phyloP scores from a whole-genome alignment of 2,329 filamentous ascomycete genomes.

The Scytalidium sp. region DNA sequence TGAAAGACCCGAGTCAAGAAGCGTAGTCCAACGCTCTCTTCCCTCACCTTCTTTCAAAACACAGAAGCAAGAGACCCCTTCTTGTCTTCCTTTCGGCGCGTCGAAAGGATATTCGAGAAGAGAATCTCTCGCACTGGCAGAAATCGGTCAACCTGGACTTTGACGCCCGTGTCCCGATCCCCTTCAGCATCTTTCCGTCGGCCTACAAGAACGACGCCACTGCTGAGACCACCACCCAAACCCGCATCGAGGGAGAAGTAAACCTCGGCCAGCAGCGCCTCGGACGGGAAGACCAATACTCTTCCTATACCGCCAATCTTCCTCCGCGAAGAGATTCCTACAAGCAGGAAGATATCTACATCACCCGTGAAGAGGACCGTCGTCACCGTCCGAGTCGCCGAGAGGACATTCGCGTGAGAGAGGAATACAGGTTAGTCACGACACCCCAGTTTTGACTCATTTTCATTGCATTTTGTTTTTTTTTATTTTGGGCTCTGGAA shows the following conservation, averaged over 20 bases:
- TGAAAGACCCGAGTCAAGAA: constrained; percentile 25
- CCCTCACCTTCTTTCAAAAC: constrained; percentile 42
- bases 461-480: neutral
- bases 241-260: constrained; percentile 88
- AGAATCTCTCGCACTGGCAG: constrained; percentile 55
- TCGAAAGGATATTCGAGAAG: constrained; percentile 68
- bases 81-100: constrained; percentile 66
- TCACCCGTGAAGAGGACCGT: constrained; percentile 75
- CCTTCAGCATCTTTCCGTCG: constrained; percentile 99
- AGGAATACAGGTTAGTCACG: constrained; percentile 52
- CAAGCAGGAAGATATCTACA: constrained; percentile 76
- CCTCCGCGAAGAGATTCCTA: constrained; percentile 54
- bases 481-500: no score
- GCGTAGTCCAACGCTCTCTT: constrained; percentile 26
- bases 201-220: constrained; percentile 77
- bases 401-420: constrained; percentile 47
- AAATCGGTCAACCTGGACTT: constrained; percentile 98
- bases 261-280: constrained; percentile 72
- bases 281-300: constrained; percentile 97
- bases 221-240: constrained; percentile 59
- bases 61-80: constrained; percentile 64
- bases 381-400: constrained; percentile 68
- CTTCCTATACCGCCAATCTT: constrained; percentile 65
- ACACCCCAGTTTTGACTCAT: constrained; percentile 1
- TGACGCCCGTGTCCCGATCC: constrained; percentile 98